Evolutionary conservation across 2,329 filamentous ascomycete genomes (phyloP).

Genomic region (Ophiosphaerella korrae): DNA sequence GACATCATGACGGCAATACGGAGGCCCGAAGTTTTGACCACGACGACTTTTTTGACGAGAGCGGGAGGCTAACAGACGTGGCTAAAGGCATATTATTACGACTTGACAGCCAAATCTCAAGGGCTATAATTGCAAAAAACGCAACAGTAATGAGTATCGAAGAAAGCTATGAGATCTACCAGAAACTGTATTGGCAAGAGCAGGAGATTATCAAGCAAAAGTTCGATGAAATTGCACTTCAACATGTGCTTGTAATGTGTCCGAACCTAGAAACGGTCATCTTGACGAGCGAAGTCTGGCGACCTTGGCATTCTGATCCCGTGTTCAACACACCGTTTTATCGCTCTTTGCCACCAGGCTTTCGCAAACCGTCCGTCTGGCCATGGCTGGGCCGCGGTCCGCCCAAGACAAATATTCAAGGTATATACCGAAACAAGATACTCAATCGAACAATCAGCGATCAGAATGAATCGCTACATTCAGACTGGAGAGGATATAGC

Average conservation of each 20-base stretch:
- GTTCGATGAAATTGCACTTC: constrained; percentile 40
- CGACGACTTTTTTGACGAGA: constrained; percentile 14
- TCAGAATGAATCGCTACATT: not conserved
- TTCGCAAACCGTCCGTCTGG: constrained; percentile 48
- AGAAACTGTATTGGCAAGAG: constrained; percentile 43
- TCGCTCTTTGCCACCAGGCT: constrained; percentile 47
- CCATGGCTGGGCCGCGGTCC: constrained; percentile 35
- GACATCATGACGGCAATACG: constrained; percentile 3
- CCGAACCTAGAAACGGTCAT: constrained; percentile 45
- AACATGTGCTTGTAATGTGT: constrained; percentile 43
- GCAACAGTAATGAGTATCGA: constrained; percentile 25
- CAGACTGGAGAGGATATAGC: constrained; percentile 42
- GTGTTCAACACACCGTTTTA: constrained; percentile 52
- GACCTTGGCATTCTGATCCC: constrained; percentile 40
- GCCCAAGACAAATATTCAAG: constrained; percentile 5
- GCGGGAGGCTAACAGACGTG: constrained; percentile 18
- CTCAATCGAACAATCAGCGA: not conserved
- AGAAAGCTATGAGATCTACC: constrained; percentile 36
- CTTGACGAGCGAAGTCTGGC: constrained; percentile 50
- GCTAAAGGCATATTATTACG: constrained; percentile 21
- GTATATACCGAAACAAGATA: not conserved
- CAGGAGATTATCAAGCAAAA: constrained; percentile 29
- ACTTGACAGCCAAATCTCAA: constrained; percentile 16
- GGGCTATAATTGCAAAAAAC: constrained; percentile 19
- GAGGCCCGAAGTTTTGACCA: constrained; percentile 12